Evolutionary conservation across 2,329 filamentous ascomycete genomes (phyloP).

Genomic region (Aspergillus sp.): DNA sequence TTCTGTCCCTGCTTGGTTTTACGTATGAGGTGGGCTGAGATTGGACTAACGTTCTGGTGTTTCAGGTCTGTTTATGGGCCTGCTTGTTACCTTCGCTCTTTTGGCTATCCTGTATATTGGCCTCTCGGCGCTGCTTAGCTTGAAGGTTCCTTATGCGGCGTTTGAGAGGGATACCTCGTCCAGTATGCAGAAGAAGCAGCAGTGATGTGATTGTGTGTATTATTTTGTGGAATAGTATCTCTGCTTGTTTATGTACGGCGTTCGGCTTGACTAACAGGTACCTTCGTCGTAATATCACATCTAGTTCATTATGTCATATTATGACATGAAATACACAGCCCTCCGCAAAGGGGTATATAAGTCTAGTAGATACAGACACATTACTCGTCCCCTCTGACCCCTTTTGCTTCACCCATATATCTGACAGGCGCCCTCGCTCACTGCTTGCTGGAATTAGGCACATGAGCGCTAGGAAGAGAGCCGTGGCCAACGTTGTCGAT

Average conservation of each 20-base stretch:
- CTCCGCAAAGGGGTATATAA: conserved; percentile 7
- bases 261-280: conserved; percentile 1
- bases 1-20: conserved; percentile 8
- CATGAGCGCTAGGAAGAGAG: conserved; percentile 25
- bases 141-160: conserved; percentile 85
- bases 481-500: conserved; percentile 26
- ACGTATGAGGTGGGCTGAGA: too few species aligned
- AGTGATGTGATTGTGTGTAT: conserved; percentile 28
- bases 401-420: conserved; percentile 1
- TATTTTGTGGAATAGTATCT: conserved; percentile 2
- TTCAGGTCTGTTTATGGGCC: conserved; percentile 80
- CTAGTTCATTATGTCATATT: conserved; percentile 15
- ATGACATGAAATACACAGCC: conserved; percentile 6
- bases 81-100: conserved; percentile 61
- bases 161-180: conserved; percentile 96
- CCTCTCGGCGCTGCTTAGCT: conserved; percentile 63
- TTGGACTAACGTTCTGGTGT: too few species aligned
- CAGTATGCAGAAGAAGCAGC: conserved; percentile 73
- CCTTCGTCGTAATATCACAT: too few species aligned
- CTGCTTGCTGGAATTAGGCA: conserved; percentile 20
- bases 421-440: conserved; percentile 7
- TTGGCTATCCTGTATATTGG: conserved; percentile 71
- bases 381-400: not conserved
- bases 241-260: conserved; percentile 1
- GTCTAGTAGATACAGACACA: conserved; percentile 12